phyloP scores from a whole-genome alignment of 1,139 yeast genomes.

The Lizanozyma gosingica region DNA sequence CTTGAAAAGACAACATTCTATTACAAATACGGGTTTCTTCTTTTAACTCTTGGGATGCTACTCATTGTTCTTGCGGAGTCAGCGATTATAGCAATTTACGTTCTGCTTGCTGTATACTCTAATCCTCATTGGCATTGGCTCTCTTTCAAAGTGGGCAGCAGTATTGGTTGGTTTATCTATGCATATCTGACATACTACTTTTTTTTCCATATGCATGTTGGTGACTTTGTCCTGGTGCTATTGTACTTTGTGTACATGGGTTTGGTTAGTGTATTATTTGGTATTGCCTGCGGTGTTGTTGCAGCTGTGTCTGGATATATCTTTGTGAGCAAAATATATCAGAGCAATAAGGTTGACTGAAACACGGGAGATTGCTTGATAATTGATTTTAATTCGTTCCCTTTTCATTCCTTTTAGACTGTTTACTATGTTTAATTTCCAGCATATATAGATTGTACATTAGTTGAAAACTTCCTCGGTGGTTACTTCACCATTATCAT shows the following conservation, averaged over 20 bases:
- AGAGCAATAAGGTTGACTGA: constrained; percentile 51
- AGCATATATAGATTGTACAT: no score
- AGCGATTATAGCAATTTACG: constrained; percentile 62
- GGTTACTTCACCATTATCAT: no score
- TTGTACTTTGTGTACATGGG: constrained; percentile 68
- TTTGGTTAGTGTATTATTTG: constrained; percentile 53
- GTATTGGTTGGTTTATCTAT: constrained; percentile 64
- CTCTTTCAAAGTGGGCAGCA: constrained; percentile 63
- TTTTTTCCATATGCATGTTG: constrained; percentile 42
- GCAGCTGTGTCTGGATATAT: constrained; percentile 58
- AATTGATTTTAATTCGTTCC: no score
- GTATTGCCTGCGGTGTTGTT: constrained; percentile 68
- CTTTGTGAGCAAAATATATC: constrained; percentile 51
- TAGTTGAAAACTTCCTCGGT: no score
- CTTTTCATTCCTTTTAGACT: no score
- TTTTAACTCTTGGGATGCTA: constrained; percentile 51
- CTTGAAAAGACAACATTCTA: constrained; percentile 70
- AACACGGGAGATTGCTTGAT: no score
- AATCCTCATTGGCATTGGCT: constrained; percentile 83
- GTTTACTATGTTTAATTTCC: no score
- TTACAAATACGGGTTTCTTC: constrained; percentile 71
- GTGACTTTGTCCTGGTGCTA: constrained; percentile 61
- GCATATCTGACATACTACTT: constrained; percentile 64
- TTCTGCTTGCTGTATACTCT: constrained; percentile 48
- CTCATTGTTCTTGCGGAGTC: constrained; percentile 61